Conservation (phyloP, 1,139 yeast genomes). For the Hansenula lynferdii region DNA sequence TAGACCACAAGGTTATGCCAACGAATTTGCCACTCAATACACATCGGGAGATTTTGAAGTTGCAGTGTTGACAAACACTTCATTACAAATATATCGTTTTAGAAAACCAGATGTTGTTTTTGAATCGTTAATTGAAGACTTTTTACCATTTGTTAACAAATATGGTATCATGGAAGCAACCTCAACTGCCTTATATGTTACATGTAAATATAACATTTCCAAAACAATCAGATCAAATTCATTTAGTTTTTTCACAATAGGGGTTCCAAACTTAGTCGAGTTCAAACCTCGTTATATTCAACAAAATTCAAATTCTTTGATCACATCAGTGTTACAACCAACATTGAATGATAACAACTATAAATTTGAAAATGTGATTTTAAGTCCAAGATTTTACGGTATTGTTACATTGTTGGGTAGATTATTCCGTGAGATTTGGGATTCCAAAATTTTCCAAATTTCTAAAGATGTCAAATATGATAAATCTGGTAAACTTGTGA, state of each 20-base stretch:
- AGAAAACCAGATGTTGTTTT: conserved; percentile 78
- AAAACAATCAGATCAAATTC: conserved; percentile 40
- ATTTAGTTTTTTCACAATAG: conserved; percentile 32
- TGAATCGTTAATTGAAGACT: conserved; percentile 61
- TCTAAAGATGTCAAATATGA: conserved; percentile 37
- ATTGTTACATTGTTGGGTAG: conserved; percentile 78
- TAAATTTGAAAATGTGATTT: conserved; percentile 63
- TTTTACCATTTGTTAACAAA: conserved; percentile 43
- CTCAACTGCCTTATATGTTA: conserved; percentile 76
- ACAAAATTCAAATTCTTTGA: conserved; percentile 4
- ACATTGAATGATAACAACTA: conserved; percentile 4
- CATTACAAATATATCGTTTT: conserved; percentile 71
- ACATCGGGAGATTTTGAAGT: conserved; percentile 56
- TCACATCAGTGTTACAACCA: conserved; percentile 2
- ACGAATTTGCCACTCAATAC: conserved; percentile 83
- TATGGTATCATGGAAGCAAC: conserved; percentile 78
- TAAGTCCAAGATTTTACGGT: conserved; percentile 92
- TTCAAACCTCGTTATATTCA: conserved; percentile 28
- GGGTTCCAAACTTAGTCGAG: conserved; percentile 32
- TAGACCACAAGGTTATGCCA: conserved; percentile 75
- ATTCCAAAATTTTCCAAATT: conserved; percentile 56
- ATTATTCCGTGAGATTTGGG: conserved; percentile 77
- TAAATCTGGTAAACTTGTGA: conserved; percentile 30
- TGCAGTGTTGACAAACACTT: conserved; percentile 78
- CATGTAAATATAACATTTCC: conserved; percentile 66